Conservation (phyloP, 345 rosid genomes). For the Alliaria petiolata region DNA sequence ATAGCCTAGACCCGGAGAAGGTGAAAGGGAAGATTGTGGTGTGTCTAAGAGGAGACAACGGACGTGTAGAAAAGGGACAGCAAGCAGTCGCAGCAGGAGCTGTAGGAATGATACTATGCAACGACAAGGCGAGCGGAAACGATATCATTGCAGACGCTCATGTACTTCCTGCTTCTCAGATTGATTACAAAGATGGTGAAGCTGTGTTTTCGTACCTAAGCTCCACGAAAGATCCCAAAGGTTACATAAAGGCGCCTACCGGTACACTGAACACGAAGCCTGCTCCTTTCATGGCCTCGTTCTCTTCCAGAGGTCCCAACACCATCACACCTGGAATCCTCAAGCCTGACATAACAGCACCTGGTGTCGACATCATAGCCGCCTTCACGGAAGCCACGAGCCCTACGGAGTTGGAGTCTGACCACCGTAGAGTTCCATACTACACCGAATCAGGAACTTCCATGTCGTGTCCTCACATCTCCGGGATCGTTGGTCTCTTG, state of each 20-base stretch:
- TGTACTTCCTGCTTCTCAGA: conserved; percentile 60
- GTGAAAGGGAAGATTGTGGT: conserved; percentile 64
- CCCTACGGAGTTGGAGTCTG: conserved; percentile 32
- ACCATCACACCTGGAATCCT: conserved; percentile 50
- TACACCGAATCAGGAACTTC: conserved; percentile 48
- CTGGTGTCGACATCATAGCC: conserved; percentile 70
- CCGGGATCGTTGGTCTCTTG: conserved; percentile 51
- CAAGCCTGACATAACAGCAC: conserved; percentile 87
- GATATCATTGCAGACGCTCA: conserved; percentile 52
- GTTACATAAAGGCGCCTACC: conserved; percentile 36
- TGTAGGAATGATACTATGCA: conserved; percentile 70
- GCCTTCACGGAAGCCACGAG: conserved; percentile 38
- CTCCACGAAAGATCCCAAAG: conserved; percentile 44
- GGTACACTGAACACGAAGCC: conserved; percentile 32
- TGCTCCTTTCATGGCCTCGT: conserved; percentile 59
- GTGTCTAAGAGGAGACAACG: conserved; percentile 47
- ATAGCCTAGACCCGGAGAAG: conserved; percentile 48
- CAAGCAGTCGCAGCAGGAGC: conserved; percentile 51
- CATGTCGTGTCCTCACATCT: conserved; percentile 62
- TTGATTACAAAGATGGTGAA: conserved; percentile 48
- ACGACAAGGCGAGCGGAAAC: conserved; percentile 42
- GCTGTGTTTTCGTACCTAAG: conserved; percentile 42
- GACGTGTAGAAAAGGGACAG: conserved; percentile 49
- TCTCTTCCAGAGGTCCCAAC: conserved; percentile 72
- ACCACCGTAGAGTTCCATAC: conserved; percentile 42